These are phyloP conservation scores for Floccularia luteovirens DNA, from an alignment of 768 basidiomycete species.

Conservation along the genomic window DNA sequence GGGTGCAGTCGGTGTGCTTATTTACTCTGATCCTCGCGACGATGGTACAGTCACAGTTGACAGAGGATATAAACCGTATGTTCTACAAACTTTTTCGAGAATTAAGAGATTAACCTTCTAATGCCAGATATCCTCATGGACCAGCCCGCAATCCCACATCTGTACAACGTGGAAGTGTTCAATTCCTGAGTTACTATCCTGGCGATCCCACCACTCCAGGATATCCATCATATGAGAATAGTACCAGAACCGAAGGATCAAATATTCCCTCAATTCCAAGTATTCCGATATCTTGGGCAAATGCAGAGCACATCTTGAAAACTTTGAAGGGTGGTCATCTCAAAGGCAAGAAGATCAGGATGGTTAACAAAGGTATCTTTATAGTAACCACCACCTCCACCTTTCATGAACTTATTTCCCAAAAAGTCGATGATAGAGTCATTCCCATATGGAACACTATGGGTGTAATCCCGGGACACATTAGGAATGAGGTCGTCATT, in stretches of 20 bases:
- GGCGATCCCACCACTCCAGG: constrained; percentile 87
- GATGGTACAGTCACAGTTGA: constrained; percentile 71
- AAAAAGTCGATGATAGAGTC: constrained; percentile 63
- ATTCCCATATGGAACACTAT: constrained; percentile 91
- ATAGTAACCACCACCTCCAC: background rate
- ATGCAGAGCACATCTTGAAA: constrained; percentile 66
- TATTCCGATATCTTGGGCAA: constrained; percentile 85
- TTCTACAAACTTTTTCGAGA: too few species aligned
- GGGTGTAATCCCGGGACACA: constrained; percentile 75
- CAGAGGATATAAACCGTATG: constrained; percentile 68
- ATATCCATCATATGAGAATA: constrained; percentile 78
- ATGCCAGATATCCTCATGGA: constrained; percentile 83
- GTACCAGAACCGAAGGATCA: constrained; percentile 47
- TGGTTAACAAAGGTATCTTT: constrained; percentile 48
- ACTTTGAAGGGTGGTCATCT: constrained; percentile 40
- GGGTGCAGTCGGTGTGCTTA: constrained; percentile 71
- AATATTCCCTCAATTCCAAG: constrained; percentile 77
- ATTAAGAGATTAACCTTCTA: too few species aligned
- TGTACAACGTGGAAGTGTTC: constrained; percentile 82
- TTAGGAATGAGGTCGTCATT: constrained; percentile 79
- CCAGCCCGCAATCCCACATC: constrained; percentile 83
- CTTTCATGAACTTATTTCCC: background rate
- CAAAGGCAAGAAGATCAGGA: constrained; percentile 39
- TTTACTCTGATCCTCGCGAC: constrained; percentile 83
- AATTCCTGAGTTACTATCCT: constrained; percentile 58